Evolutionary conservation across 2,329 filamentous ascomycete genomes (phyloP), one percentile per base, ranked within the genome.

Genomic region (Ceratocystis variospora): DNA sequence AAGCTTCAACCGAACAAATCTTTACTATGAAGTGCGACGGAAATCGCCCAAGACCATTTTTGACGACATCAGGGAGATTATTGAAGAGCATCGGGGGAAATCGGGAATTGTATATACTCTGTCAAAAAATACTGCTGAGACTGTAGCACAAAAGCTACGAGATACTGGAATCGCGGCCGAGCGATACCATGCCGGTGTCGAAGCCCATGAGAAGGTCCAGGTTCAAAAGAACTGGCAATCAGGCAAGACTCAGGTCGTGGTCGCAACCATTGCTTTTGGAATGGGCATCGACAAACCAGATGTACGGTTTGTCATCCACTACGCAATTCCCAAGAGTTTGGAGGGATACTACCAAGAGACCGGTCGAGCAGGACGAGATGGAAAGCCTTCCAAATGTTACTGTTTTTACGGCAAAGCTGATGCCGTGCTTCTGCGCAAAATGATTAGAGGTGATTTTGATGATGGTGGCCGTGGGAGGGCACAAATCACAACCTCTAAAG

Each of bases 231-330:
- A 85, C 37, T 99, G 94, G 94, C 94, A 99, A 74, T 78, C 77
- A 55, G 90, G 91, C 5, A 77, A 79, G 63, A 83, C 87, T 71
- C 88, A 96, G 70, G 89, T 99, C 44, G 95, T 99, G 55, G 94
- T 99, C 62, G 95, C 94, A 22, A 99, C 94, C 0, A 97, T 99
- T 74, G 94, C 94, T 28, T 99, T 99, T 73, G 94, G 94, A 5
- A 99, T 99, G 94, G 94, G 94, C n/a, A 99, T 99, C 70, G 94
- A 99, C 78, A 99, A 99, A 75, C 84, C 92, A 0, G 88, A 99
- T 73, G 94, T 99, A 61, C 88, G 94, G 33, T 99, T 96, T 73
- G 94, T 99, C 44, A 90, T 99, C 50, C 95, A 99, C 73, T 87
- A 96, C 72, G 89, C 86, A 55, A 80, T 99, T 5, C 94, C 94